These are phyloP conservation scores for Spatholobus suberectus DNA, from an alignment of 306 rosid species.

Conservation along the genomic window DNA sequence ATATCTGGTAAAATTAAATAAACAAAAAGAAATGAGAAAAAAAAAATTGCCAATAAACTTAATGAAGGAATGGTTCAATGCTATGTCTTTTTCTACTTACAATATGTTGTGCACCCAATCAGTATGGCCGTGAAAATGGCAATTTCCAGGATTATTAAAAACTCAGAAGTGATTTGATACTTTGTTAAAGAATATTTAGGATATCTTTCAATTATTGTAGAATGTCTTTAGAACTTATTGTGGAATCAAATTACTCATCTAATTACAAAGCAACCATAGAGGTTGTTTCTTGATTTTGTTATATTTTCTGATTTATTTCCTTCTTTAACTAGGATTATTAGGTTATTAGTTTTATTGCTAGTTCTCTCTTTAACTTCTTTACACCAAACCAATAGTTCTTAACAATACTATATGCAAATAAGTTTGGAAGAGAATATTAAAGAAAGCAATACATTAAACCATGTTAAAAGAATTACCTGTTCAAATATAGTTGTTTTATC, in stretches of 20 bases:
- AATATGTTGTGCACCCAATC: neutral
- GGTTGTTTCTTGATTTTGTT: neutral
- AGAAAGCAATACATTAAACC: slow-evolving; percentile 20
- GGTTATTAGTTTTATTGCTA: neutral
- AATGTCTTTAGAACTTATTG: neutral
- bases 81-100: neutral
- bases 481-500: slow-evolving; percentile 75
- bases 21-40: neutral
- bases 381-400: neutral
- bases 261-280: neutral
- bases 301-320: neutral
- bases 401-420: neutral
- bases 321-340: neutral
- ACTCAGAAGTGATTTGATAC: neutral
- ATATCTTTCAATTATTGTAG: neutral
- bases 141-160: neutral
- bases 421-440: neutral
- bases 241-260: neutral
- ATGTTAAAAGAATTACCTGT: slow-evolving; percentile 56
- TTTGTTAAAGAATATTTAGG: neutral
- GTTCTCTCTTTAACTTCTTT: neutral
- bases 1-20: neutral
- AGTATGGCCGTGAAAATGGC: slow-evolving; percentile 8
- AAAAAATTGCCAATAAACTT: slow-evolving; percentile 8
- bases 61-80: slow-evolving; percentile 28